These are phyloP conservation scores for Penicillium sp. DNA, from an alignment of 2,329 filamentous ascomycete species.

Conservation along the genomic window DNA sequence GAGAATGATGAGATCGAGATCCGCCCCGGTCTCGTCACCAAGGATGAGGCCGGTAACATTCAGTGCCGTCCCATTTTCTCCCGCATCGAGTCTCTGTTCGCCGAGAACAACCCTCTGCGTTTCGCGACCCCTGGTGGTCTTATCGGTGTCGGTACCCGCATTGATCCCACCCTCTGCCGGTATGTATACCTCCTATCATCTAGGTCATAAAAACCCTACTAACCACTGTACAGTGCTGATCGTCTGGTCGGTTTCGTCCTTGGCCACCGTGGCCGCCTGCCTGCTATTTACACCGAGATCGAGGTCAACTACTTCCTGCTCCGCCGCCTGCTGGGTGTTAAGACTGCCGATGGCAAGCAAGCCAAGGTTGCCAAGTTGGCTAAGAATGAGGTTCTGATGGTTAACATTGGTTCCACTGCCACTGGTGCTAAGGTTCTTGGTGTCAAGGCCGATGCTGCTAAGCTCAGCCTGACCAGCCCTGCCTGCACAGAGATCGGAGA, in stretches of 20 bases:
- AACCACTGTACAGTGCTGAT: constrained; percentile 63
- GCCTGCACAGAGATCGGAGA: constrained; percentile 97
- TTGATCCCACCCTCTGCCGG: constrained; percentile 95
- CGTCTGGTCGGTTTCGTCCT: constrained; percentile 98
- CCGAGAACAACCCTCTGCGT: constrained; percentile 97
- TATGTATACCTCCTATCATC: background rate
- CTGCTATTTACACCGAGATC: constrained; percentile 96
- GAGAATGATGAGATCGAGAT: constrained; percentile 98
- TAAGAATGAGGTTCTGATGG: constrained; percentile 99
- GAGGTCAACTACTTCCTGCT: constrained; percentile 99
- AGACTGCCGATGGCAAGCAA: constrained; percentile 97
- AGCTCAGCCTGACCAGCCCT: constrained; percentile 87
- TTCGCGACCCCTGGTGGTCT: constrained; percentile 97
- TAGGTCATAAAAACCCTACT: background rate
- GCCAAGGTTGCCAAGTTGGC: constrained; percentile 97
- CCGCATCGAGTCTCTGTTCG: constrained; percentile 90
- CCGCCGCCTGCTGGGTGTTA: constrained; percentile 89
- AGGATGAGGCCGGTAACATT: constrained; percentile 89
- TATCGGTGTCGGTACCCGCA: constrained; percentile 96
- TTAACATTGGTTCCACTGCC: constrained; percentile 97
- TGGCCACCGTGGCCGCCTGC: constrained; percentile 87
- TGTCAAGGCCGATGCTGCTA: constrained; percentile 96
- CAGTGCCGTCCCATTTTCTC: constrained; percentile 98
- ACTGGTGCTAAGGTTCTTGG: constrained; percentile 96
- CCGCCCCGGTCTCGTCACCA: constrained; percentile 94